These are phyloP conservation scores for Erodium chrysanthum DNA, from an alignment of 441 rosid species.

Conservation along the genomic window DNA sequence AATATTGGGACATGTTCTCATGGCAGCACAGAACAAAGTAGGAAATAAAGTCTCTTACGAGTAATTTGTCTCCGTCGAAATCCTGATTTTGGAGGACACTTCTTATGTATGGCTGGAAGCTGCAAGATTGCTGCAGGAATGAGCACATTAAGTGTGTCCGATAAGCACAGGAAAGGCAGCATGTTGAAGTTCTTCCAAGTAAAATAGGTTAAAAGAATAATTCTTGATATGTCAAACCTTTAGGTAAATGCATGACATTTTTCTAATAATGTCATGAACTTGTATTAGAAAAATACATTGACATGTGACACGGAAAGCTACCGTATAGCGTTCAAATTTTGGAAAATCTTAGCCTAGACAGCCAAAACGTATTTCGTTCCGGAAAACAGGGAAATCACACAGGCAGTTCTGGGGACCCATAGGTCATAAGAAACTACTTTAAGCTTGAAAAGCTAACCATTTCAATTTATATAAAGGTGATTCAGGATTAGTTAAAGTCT, in stretches of 20 bases:
- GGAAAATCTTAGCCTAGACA: no score
- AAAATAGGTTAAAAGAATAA: not conserved
- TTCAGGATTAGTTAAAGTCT: not conserved
- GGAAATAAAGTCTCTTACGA: constrained; percentile 45
- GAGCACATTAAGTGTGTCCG: constrained; percentile 12
- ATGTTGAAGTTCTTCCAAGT: constrained; percentile 11
- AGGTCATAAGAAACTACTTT: no score
- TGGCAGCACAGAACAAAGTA: constrained; percentile 1
- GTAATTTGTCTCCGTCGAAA: constrained; percentile 69
- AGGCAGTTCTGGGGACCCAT: no score
- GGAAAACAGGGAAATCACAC: no score
- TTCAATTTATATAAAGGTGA: not conserved
- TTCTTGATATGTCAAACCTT: not conserved
- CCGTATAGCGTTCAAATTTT: not conserved
- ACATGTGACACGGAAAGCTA: not conserved
- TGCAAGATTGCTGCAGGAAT: constrained; percentile 77
- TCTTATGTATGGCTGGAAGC: constrained; percentile 70
- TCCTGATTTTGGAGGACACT: constrained; percentile 70
- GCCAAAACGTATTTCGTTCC: not conserved
- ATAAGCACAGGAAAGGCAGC: constrained; percentile 18
- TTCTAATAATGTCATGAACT: not conserved
- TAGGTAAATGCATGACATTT: not conserved
- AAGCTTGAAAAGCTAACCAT: no score
- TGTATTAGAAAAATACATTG: not conserved
- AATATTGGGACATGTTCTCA: constrained; percentile 6